These are phyloP conservation scores for Cucurbita argyrosperma DNA, from an alignment of 306 rosid genomes.

Conservation along the genomic window DNA sequence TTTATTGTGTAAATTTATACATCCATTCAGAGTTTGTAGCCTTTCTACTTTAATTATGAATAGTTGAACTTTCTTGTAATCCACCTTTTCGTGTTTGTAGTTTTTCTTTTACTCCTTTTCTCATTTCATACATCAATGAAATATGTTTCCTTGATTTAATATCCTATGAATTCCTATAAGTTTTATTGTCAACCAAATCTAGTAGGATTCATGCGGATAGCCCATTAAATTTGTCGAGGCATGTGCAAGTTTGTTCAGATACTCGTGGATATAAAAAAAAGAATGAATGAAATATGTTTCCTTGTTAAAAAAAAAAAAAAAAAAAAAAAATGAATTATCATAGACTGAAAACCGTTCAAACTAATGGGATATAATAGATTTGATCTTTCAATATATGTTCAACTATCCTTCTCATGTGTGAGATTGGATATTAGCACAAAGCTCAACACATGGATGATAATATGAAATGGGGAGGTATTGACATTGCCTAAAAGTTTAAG, in stretches of 20 bases:
- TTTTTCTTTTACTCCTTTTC: too few relatives aligned
- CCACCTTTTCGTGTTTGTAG: too few relatives aligned
- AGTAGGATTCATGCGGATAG: neutral
- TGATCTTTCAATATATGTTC: neutral
- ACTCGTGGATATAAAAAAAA: neutral
- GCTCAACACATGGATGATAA: neutral
- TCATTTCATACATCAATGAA: neutral
- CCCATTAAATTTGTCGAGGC: neutral
- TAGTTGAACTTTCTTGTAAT: too few relatives aligned
- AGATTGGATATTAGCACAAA: neutral
- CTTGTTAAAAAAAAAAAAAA: too few relatives aligned
- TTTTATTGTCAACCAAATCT: neutral
- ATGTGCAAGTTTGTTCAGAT: neutral
- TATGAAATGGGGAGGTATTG: neutral
- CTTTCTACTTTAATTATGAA: too few relatives aligned
- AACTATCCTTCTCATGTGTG: neutral
- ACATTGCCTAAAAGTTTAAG: neutral
- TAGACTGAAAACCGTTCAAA: neutral
- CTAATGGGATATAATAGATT: neutral
- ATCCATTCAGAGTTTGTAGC: too few relatives aligned
- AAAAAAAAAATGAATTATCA: neutral
- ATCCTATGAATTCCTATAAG: too few relatives aligned
- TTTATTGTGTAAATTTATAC: too few relatives aligned
- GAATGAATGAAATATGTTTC: neutral
- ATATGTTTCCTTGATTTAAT: neutral